Conservation (phyloP, 2,329 filamentous ascomycete species). For the Blastomyces parvus region DNA sequence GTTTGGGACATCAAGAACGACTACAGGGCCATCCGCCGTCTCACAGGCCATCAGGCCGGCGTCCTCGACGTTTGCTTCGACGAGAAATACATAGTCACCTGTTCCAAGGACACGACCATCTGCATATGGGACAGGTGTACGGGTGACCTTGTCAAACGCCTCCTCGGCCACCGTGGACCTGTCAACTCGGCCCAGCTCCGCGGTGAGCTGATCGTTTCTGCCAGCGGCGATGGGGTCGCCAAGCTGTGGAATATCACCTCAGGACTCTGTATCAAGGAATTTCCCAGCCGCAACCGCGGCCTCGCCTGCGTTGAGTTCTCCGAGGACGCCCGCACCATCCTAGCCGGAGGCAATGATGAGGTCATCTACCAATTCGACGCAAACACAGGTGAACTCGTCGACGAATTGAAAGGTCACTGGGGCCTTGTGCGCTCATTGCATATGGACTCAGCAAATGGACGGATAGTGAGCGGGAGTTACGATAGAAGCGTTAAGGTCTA, state of each 20-base stretch:
- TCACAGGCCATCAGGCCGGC: slow-evolving; percentile 71
- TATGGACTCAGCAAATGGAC: slow-evolving; percentile 74
- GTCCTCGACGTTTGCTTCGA: slow-evolving; percentile 93
- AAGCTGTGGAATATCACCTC: slow-evolving; percentile 94
- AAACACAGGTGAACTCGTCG: slow-evolving; percentile 73
- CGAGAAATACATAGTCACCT: slow-evolving; percentile 84
- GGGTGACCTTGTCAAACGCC: slow-evolving; percentile 63
- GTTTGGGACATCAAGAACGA: slow-evolving; percentile 74
- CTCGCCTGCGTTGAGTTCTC: slow-evolving; percentile 94
- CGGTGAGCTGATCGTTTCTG: slow-evolving; percentile 84
- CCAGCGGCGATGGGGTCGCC: slow-evolving; percentile 84
- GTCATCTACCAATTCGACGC: slow-evolving; percentile 95
- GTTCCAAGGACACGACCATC: slow-evolving; percentile 90
- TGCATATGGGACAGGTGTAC: slow-evolving; percentile 88
- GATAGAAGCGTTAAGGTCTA: slow-evolving; percentile 94
- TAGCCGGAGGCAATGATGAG: slow-evolving; percentile 90
- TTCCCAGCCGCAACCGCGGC: slow-evolving; percentile 80
- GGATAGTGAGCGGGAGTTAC: slow-evolving; percentile 86
- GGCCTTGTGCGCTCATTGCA: slow-evolving; percentile 83
- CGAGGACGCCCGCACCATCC: slow-evolving; percentile 85
- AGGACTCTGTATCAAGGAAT: slow-evolving; percentile 81
- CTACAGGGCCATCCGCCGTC: slow-evolving; percentile 69
- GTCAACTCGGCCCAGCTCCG: slow-evolving; percentile 96
- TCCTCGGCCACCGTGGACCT: slow-evolving; percentile 78
- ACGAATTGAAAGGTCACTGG: slow-evolving; percentile 71